Percentiles rank a stretch among this genome's conserved stretches.
Conservation (phyloP, 2,329 filamentous ascomycete genomes). For the Arthrobotrys iridis region DNA sequence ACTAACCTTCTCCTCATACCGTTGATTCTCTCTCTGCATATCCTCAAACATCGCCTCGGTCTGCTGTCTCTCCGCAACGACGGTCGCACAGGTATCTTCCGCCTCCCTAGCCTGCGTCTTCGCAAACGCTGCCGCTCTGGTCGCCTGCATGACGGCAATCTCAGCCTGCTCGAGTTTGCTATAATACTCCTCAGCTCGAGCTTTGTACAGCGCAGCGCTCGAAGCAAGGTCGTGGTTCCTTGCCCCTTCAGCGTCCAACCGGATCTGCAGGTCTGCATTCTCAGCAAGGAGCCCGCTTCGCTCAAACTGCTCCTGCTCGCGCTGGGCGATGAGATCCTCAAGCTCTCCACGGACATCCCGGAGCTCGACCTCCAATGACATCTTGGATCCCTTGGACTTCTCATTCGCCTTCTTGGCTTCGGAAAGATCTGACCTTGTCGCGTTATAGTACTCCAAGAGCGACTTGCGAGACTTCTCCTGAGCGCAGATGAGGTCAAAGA, state of each 20-base stretch:
- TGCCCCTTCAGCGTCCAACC: conserved; percentile 86
- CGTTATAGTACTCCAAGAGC: conserved; percentile 84
- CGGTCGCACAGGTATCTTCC: conserved; percentile 86
- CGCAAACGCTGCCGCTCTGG: conserved; percentile 90
- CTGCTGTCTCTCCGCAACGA: conserved; percentile 91
- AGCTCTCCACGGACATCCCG: conserved; percentile 85
- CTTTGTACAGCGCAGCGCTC: conserved; percentile 88
- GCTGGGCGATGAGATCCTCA: conserved; percentile 78
- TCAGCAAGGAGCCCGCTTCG: conserved; percentile 89
- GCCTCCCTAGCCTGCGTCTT: conserved; percentile 88
- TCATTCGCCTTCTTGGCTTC: conserved; percentile 90
- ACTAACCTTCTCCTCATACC: conserved; percentile 77
- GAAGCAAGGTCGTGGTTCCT: conserved; percentile 84
- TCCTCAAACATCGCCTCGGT: conserved; percentile 90
- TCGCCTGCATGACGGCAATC: conserved; percentile 91
- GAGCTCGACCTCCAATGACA: conserved; percentile 82
- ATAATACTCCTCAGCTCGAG: conserved; percentile 93
- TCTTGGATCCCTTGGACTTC: conserved; percentile 82
- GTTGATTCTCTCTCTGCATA: conserved; percentile 86
- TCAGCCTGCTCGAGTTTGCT: conserved; percentile 96
- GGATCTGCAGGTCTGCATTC: conserved; percentile 91
- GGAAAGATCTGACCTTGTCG: conserved; percentile 82
- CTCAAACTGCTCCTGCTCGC: conserved; percentile 87
- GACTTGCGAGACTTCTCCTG: conserved; percentile 89
- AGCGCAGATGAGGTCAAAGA: conserved; percentile 89